Conservation (phyloP, 2,329 filamentous ascomycete genomes). For the Chaetomium sp. region DNA sequence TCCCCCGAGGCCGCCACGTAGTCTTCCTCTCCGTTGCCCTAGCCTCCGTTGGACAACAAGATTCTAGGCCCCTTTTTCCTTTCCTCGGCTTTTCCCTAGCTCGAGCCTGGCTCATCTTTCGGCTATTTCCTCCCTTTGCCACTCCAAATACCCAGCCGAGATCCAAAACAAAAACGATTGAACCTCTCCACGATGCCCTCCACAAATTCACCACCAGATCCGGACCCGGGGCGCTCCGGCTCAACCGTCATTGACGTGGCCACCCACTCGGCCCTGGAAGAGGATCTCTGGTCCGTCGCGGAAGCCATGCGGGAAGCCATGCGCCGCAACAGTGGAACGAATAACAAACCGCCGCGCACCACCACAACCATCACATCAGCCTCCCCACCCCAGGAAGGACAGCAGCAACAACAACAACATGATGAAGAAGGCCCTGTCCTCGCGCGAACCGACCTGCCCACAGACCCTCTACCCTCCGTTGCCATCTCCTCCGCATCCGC, state of each 20-base stretch:
- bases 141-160: neutral
- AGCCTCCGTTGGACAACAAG: no score
- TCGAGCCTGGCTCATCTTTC: no score
- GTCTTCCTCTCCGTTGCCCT: no score
- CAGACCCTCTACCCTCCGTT: no score
- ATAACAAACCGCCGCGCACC: neutral
- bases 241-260: conserved; percentile 16
- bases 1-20: neutral
- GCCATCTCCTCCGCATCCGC: neutral
- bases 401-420: no score
- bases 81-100: no score
- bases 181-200: no score
- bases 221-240: conserved; percentile 3
- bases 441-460: no score
- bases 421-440: no score
- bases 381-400: neutral
- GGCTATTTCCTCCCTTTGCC: neutral
- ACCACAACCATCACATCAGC: neutral
- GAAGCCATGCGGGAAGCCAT: conserved; percentile 4
- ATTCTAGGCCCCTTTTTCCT: no score
- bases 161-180: neutral
- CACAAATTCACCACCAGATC: neutral
- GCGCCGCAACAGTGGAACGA: neutral
- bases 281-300: conserved; percentile 18
- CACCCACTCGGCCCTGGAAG: conserved; percentile 3